These are phyloP conservation scores for Venturia asperata DNA, from an alignment of 2,329 filamentous ascomycete genomes.

Conservation along the genomic window DNA sequence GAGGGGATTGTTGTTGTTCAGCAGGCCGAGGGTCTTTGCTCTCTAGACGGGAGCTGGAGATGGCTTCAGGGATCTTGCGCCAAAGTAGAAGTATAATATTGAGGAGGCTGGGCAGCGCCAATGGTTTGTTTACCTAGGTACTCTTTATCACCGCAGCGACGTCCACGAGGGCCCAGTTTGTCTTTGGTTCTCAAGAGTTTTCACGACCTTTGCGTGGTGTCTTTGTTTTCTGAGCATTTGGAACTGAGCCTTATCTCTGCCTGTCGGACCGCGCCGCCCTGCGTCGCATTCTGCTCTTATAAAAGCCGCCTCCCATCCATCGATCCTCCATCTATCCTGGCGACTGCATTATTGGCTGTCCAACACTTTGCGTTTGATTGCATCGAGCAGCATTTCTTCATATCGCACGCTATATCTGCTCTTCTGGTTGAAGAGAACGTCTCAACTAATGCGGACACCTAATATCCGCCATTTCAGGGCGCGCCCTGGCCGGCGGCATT, in stretches of 20 bases:
- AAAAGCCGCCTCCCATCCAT: not conserved
- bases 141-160: not conserved
- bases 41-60: not conserved
- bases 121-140: slow-evolving; percentile 3
- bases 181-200: not conserved
- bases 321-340: not conserved
- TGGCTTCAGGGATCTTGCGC: not conserved
- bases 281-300: not conserved
- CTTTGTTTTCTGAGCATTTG: not conserved
- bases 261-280: slow-evolving; percentile 1
- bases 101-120: not conserved
- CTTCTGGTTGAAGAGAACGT: not conserved
- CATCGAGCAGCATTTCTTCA: not conserved
- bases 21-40: not conserved
- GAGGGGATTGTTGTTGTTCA: slow-evolving; percentile 11
- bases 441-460: not conserved
- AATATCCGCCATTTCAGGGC: no score
- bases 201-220: not conserved
- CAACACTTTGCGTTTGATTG: not conserved
- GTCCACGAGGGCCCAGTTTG: not conserved
- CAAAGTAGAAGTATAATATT: no score
- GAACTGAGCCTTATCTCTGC: not conserved
- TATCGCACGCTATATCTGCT: not conserved
- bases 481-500: no score
- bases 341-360: not conserved